Base-by-base conservation (phyloP, 148 eudicot species). In the Rhododendron ovatum region DNA sequence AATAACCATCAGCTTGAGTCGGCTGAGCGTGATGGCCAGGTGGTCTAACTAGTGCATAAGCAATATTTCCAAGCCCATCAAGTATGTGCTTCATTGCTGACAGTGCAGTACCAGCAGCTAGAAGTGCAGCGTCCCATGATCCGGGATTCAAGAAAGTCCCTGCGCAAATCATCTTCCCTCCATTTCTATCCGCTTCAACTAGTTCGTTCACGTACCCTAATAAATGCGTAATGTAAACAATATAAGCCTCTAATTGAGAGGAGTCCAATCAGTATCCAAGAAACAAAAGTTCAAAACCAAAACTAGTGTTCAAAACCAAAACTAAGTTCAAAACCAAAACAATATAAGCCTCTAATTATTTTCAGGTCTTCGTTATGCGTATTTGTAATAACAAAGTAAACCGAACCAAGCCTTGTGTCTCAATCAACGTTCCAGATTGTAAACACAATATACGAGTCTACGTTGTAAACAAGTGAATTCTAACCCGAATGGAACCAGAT, bases 21-120 rank as follows among this genome's bases (percentile, higher is more conserved):
- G 98, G 99, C 88, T 95, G 98, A 80, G 99, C 99, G 82, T 95
- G 98, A 88, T 95, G 99, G 74, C 98, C 99, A 37, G 99, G 99
- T 33, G 99, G 99, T 75, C 99, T 88, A 59, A 97, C 98, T 48
- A 97, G 88, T 12, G 99, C 94, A 73, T 95, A 97, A 18, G 92
- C 88, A 30, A 93, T 86, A 35, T 92, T 95, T 8, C 92, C 93
- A 45, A 82, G 77, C 11, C 95, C 94, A 48, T 94, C 95, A 26
- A 97, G 90, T 74, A 97, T 84, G 82, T 93, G 84, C 78, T 93
- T 90, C 94, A 97, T 93, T 61, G 99, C 98, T 63, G 96, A 91
- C 35, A 97, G 84, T 2, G 99, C 88, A 45, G 98, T 94, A 12
- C 99, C 99, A 39, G 99, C 98, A 86, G 99, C 96, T 51, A 95